Base-by-base conservation (phyloP, 2,329 filamentous ascomycete species). In the Aspergillus sojae region DNA sequence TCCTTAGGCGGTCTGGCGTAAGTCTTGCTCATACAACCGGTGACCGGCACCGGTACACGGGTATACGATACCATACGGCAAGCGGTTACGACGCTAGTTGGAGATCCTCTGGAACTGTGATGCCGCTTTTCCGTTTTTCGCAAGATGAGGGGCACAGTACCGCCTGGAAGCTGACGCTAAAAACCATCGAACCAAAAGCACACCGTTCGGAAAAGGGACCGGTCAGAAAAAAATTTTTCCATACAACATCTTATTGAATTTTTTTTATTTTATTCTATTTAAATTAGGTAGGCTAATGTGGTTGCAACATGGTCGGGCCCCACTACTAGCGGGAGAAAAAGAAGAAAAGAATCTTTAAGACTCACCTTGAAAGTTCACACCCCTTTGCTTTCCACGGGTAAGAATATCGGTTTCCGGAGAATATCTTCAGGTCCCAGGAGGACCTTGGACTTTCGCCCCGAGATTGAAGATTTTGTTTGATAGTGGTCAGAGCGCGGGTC, bases 91-190 rank as follows among this genome's bases (percentile, higher is more conserved):
- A 61, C 67, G 56, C 70, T 73, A 73, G 58, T 68, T 61, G 71
- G 61, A 69, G 71, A 73, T 73, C 71, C 65, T 71, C 65, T 66
- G 62, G 65, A 61, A 62, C 57, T 19, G 32, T 56, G 53, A 63
- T 65, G 62, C 58, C 66, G 62, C 66, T 65, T 62, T 62, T 53
- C 53, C 58, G 52, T 55, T 34, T 57, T 58, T 46, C 48, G 50
- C 46, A 30, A 57, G 39, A 58, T 65, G 58, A 67, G 63, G 62
- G 65, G 61, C 63, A 57, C 21, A 50, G 36, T 52, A 56, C 59
- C 57, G 36, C 55, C 53, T 48, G 50, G 32, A 52, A 30, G 50
- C 26, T 46, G 48, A 58, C 58, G 57, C 65, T 62, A 65, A 62
- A 45, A 48, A 45, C 61, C 63, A 64, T 58, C 32, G 61, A 64